These are phyloP conservation scores for Aspergillus ustus DNA, from an alignment of 2,329 filamentous ascomycete genomes.

Conservation along the genomic window DNA sequence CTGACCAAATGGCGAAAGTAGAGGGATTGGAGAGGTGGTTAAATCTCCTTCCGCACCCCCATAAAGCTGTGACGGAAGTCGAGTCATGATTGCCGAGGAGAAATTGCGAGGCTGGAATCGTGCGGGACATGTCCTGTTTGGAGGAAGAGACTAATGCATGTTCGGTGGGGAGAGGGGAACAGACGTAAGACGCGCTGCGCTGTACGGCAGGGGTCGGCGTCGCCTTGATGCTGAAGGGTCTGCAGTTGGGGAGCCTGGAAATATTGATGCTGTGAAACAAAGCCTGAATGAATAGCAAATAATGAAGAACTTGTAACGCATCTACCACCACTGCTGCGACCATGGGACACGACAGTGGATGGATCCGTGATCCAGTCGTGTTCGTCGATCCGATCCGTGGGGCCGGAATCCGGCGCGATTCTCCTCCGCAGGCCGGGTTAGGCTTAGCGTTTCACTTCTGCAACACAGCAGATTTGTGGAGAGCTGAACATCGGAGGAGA, in stretches of 20 bases:
- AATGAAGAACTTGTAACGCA: not conserved
- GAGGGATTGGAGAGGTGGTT: not conserved
- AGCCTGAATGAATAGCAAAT: not conserved
- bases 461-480: not conserved
- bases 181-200: not conserved
- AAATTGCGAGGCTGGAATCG: not conserved
- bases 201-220: not conserved
- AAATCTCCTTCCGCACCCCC: not conserved
- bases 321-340: not conserved
- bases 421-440: not conserved
- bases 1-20: not conserved
- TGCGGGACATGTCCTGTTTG: not conserved
- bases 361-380: not conserved
- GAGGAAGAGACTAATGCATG: constrained; percentile 2
- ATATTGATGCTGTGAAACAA: not conserved
- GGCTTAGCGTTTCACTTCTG: not conserved
- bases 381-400: not conserved
- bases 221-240: not conserved
- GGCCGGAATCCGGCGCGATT: not conserved
- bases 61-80: not conserved
- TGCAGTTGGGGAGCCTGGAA: not conserved
- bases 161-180: not conserved
- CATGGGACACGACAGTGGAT: not conserved
- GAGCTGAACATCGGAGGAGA: not conserved
- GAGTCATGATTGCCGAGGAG: not conserved